phyloP scores from a whole-genome alignment of 192 early-diverging fungal species.

The Dimargaris cristalligena region DNA sequence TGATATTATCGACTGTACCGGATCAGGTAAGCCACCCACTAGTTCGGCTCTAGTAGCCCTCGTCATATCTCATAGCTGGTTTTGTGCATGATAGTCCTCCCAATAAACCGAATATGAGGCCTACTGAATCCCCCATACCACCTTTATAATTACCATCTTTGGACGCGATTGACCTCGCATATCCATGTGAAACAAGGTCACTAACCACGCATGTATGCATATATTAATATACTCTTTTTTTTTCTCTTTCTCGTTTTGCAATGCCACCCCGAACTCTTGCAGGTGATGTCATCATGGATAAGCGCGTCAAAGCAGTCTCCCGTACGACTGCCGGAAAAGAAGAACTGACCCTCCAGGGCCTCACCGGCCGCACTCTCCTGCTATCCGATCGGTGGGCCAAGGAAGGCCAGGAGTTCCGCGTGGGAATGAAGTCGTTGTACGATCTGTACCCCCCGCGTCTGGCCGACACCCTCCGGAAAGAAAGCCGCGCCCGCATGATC shows the following conservation, averaged over 20 bases:
- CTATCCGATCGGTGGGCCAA: conserved; percentile 57
- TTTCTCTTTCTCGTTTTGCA: no score
- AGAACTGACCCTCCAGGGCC: conserved; percentile 35
- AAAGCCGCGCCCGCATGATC: not conserved
- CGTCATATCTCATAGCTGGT: no score
- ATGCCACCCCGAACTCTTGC: no score
- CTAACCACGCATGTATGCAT: no score
- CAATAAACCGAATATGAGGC: no score
- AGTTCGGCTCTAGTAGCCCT: not conserved
- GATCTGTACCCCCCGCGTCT: conserved; percentile 47
- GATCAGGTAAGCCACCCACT: conserved; percentile 28
- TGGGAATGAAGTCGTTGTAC: conserved; percentile 63
- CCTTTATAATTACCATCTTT: no score
- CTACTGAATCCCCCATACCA: no score
- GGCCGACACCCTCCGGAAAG: not conserved
- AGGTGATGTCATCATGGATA: conserved; percentile 51
- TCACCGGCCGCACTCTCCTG: conserved; percentile 57
- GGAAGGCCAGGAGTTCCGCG: conserved; percentile 64
- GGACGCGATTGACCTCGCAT: no score
- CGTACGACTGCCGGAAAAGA: conserved; percentile 26
- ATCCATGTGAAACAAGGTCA: no score
- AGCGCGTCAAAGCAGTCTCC: conserved; percentile 32
- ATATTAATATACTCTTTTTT: no score
- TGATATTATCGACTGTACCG: conserved; percentile 90
- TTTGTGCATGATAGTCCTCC: no score